Evolutionary conservation across 352 stramenopile genomes (phyloP), one percentile per base, ranked within the genome.

Genomic region (Hyaloperonospora brassicae): DNA sequence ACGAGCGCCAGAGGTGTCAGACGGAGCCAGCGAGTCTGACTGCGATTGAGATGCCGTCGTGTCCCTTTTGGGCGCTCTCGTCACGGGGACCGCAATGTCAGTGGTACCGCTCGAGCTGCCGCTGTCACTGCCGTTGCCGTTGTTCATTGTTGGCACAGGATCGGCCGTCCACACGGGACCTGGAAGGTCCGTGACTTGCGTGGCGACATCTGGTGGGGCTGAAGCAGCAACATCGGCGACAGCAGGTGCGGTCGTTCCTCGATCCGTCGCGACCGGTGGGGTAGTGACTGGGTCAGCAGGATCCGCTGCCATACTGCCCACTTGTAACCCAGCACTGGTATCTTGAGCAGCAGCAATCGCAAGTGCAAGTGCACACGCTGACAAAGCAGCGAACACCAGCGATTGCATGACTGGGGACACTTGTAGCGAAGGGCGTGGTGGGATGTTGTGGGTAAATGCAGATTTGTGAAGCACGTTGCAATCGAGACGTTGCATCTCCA

Each of bases 311-410:
- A 64, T 23, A 30, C 61, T 68, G 5, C 61, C 61, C 11, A 50
- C 46, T 57, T 68, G 61, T n/a, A 47, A 55, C 25, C 61, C 61
- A 2, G 31, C 21, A 23, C 35, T 61, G 42, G 47, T 46, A 27
- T 68, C 55, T 58, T 68, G 61, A 58, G 61, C 61, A 35, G 47
- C 35, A 46, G 46, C 50, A 40, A 64, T 34, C n/a, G n/a, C n/a
- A n/a, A n/a, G n/a, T 25, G 40, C 55, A 36, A 63, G 36, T 9
- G 31, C 36, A 47, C 47, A 52, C 7, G 61, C 8, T 4, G 64
- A 21, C 21, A 68, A 30, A 57, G 42, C 14, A 47, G 48, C 30
- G 22, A 61, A 47, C 9, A 42, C 30, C 8, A 27, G 47, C 12
- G 57, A 34, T n/a, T 57, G 61, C 39, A 53, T 55, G 36, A 47